phyloP scores from a whole-genome alignment of 768 basidiomycete genomes.

The Sarcodon aspratus region DNA sequence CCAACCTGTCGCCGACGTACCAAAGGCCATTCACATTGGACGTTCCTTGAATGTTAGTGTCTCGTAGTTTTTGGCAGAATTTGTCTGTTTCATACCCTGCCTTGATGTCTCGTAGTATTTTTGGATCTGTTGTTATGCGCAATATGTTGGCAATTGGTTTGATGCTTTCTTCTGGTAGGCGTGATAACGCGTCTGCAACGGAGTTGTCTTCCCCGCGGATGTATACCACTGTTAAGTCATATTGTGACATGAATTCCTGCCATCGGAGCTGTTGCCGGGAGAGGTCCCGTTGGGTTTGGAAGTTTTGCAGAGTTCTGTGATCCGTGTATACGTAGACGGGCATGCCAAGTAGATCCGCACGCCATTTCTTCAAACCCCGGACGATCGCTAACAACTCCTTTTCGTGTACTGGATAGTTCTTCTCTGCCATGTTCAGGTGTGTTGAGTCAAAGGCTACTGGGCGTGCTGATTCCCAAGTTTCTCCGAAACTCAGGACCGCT shows the following conservation, averaged over 20 bases:
- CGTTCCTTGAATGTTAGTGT: neutral
- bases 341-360: constrained; percentile 10
- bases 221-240: constrained; percentile 24
- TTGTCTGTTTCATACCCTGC: constrained; percentile 5
- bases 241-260: constrained; percentile 27
- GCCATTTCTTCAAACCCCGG: constrained; percentile 14
- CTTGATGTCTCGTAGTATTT: neutral
- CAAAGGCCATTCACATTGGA: constrained; percentile 6
- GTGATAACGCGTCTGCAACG: constrained; percentile 28
- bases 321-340: constrained; percentile 21
- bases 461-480: constrained; percentile 17
- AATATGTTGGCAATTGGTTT: too few relatives aligned
- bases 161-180: too few relatives aligned
- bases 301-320: constrained; percentile 24
- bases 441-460: constrained; percentile 23
- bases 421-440: constrained; percentile 18
- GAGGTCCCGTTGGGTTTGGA: constrained; percentile 20
- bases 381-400: constrained; percentile 28
- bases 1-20: constrained; percentile 10
- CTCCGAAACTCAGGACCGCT: constrained; percentile 19
- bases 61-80: constrained; percentile 1
- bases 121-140: neutral
- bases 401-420: constrained; percentile 26
- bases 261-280: constrained; percentile 24
- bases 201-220: constrained; percentile 27